Percentiles rank a stretch among this genome's conserved stretches.
These are phyloP conservation scores for Diutina neorugosa DNA, from an alignment of 1,139 yeast species.

Conservation along the genomic window DNA sequence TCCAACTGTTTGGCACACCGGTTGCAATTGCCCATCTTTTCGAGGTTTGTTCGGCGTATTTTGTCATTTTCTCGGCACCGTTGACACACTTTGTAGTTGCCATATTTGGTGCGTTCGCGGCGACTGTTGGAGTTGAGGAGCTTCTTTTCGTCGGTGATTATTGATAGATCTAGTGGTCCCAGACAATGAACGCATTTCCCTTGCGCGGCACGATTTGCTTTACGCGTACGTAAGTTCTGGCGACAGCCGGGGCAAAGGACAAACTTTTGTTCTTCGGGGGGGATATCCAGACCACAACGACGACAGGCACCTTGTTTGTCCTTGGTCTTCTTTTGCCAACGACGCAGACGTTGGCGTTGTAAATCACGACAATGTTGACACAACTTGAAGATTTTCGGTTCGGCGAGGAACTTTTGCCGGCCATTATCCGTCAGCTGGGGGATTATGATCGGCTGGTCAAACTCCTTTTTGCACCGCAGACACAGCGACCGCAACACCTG, in stretches of 20 bases:
- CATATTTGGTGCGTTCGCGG: constrained; percentile 12
- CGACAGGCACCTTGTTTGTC: constrained; percentile 52
- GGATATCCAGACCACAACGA: constrained; percentile 46
- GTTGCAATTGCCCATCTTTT: constrained; percentile 47
- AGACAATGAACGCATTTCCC: constrained; percentile 62
- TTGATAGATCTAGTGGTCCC: constrained; percentile 41
- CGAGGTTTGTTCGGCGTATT: constrained; percentile 41
- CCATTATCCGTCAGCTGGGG: constrained; percentile 18
- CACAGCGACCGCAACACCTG: constrained; percentile 17
- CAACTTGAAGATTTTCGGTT: constrained; percentile 40
- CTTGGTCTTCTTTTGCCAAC: constrained; percentile 55
- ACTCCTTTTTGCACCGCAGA: constrained; percentile 48
- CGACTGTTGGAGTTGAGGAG: constrained; percentile 6
- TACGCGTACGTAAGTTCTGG: constrained; percentile 38
- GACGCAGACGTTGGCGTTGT: constrained; percentile 47
- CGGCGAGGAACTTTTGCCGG: constrained; percentile 12
- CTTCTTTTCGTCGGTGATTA: constrained; percentile 15
- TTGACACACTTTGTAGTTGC: constrained; percentile 45
- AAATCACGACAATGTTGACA: constrained; percentile 55
- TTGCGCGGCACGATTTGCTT: constrained; percentile 45
- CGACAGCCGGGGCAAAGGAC: constrained; percentile 54
- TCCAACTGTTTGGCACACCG: constrained; percentile 42
- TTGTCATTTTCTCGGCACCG: constrained; percentile 54
- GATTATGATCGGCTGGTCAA: constrained; percentile 32
- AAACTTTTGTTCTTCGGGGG: constrained; percentile 35